Base-by-base conservation (phyloP, 1,284 basidiomycete species). In the Ustilago xerochloae region DNA sequence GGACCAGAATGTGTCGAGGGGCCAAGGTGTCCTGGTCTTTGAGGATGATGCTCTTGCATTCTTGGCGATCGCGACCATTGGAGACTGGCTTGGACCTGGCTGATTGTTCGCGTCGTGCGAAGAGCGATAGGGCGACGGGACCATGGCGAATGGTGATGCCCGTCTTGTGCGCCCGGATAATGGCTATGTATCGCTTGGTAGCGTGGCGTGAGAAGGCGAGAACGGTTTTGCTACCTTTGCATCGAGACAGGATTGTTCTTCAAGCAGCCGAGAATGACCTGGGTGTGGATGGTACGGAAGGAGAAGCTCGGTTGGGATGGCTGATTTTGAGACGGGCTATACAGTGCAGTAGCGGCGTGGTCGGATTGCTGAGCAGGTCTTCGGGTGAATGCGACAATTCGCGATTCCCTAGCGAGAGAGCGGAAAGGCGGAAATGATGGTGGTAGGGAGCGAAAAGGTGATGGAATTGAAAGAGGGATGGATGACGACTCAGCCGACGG, bases 1-100 rank as follows among this genome's bases (percentile, higher is more conserved):
- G 28, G 70, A 63, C 64, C 70, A 73, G 35, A 68, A 62, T 6
- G 65, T 74, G 30, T 74, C 71, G 6, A 74, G 45, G 3, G 62
- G 71, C 71, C 71, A 74, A 5, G 71, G 71, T 7, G 61, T 41
- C 22, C 57, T 64, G 7, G 54, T 43, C 28, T 50, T 61, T 3
- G 62, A 38, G 9, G 68, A 18, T 10, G 50, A 45, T 4, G 50
- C n/a, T 28, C 60, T 69, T 7, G 51, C 24, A 18, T 43, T 50
- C 30, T 60, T 69, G 45, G 36, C 12, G 38, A 39, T 36, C 6
- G 51, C 55, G 20, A 55, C 46, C 50, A 39, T 55, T 2, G 50
- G 28, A 10, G 60, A 39, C 18, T 16, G 18, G 26, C 51, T 60
- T 2, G 60, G 24, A 5, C 36, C 41, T 22, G 60, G 36, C n/a